Base-by-base conservation (phyloP, 768 basidiomycete species). In the Rubroboletus satanas region DNA sequence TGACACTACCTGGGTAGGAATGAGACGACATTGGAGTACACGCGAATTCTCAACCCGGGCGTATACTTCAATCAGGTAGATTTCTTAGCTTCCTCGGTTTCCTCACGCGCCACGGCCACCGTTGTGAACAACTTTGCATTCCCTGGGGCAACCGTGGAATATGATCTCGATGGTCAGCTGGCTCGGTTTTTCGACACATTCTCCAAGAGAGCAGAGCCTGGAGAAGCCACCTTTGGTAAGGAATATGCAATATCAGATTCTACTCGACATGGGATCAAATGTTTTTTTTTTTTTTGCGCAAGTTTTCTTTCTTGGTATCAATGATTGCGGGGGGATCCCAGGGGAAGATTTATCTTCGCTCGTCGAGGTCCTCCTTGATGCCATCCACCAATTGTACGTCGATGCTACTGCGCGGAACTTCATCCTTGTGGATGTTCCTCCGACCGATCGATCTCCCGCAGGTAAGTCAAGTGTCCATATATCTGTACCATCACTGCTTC, bases 351-450 rank as follows among this genome's bases (percentile, higher is more conserved):
- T 42, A 7, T 26, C 46, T 12, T 39, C 37, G 4, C 5, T 52
- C 6, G 37, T 52, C 5, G n/a, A 41, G 5, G 29, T 11, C 32
- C 31, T 59, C n/a, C 58, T 59, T 33, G 36, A 36, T 52, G 51
- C 42, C 15, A 36, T 59, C 2, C 39, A 31, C 10, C 38, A 23
- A 37, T 44, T 59, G 39, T 54, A 47, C 36, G 7, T 14, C 32
- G 21, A 29, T 6, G 52, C 45, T 1, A 4, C 12, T 37, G 59
- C 48, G 10, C 57, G 59, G 12, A 54, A 60, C 41, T 54, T 60
- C 23, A 32, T 59, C 48, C 51, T 59, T 28, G 39, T 59, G 5
- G 59, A 60, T n/a, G 59, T 59, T 18, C 59, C 57, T 46, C 59
- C 57, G 12, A 59, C 57, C 23, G 36, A 60, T 26, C 51, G 48